Base-by-base conservation (phyloP, 495 filamentous ascomycete genomes). In the Xylaria curta region DNA sequence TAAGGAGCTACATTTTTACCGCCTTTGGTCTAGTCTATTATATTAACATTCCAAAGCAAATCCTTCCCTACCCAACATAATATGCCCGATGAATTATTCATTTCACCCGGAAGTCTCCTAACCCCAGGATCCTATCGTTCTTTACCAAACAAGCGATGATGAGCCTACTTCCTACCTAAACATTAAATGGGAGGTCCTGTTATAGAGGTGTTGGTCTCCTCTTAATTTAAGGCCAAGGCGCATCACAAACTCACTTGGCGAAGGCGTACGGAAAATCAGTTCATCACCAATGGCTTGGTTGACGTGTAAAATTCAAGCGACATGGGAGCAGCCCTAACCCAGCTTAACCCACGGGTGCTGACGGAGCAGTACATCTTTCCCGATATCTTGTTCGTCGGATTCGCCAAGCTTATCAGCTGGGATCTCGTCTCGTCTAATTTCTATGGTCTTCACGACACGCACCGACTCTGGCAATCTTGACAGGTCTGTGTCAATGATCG, bases 281-380 rank as follows among this genome's bases (percentile, higher is more conserved):
- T 61, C 19, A 17, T 10, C n/a, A 38, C 36, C 36, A 59, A 21
- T 61, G 10, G 1, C 13, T 15, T 44, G 21, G 36, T 26, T 28
- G 8, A 28, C 31, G 12, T 42, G 12, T 63, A 4, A 13, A 28
- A 42, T 63, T 33, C 21, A 17, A 56, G 26, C 21, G 53, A 12
- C 53, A 6, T 56, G 13, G 13, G 13, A 63, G 21, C 31, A 63
- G 13, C 38, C 38, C 31, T 46, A 49, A 24, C 26, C 26, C 33
- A 65, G 13, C 26, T 49, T 65, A 31, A 40, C 51, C 66, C 66
- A 69, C 31, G 66, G 66, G 17, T 69, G 66, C 28, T 69, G 66
- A 44, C 66, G 66, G 15, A 69, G 51, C 24, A 69, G 42, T 7
- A 69, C 54, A 15, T 59, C 66, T n/a, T 69, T 28, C 13, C 49